phyloP scores from a whole-genome alignment of 2,329 filamentous ascomycete genomes.

The Eutypella sp. region DNA sequence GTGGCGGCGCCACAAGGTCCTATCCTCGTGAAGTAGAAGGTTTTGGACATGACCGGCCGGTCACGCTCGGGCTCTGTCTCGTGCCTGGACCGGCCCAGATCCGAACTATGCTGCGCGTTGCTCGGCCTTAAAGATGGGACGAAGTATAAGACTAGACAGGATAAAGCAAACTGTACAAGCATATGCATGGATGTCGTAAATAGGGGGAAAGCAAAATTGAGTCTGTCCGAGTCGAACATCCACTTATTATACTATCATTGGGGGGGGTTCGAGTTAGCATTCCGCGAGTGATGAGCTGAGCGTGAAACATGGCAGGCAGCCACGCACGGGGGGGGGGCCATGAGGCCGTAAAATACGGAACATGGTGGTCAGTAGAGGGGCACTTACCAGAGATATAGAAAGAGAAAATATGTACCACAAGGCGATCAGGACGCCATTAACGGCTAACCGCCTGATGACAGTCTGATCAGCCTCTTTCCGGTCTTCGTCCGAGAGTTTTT shows the following conservation, averaged over 20 bases:
- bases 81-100: slow-evolving; percentile 46
- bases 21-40: slow-evolving; percentile 89
- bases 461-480: slow-evolving; percentile 70
- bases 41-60: slow-evolving; percentile 72
- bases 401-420: slow-evolving; percentile 91
- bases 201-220: slow-evolving; percentile 90
- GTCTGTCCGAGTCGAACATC: slow-evolving; percentile 87
- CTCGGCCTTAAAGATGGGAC: slow-evolving; percentile 76
- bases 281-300: slow-evolving; percentile 5
- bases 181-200: slow-evolving; percentile 96
- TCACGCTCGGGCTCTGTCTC: slow-evolving; percentile 49
- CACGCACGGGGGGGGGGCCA: too few relatives aligned
- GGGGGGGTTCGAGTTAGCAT: slow-evolving; percentile 18
- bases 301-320: background rate
- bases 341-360: background rate
- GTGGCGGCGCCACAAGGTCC: slow-evolving; percentile 90
- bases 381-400: slow-evolving; percentile 79
- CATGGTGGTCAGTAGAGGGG: background rate
- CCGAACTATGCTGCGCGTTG: slow-evolving; percentile 39
- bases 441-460: slow-evolving; percentile 61
- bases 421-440: slow-evolving; percentile 77
- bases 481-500: slow-evolving; percentile 64
- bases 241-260: slow-evolving; percentile 97
- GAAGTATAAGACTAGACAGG: slow-evolving; percentile 72
- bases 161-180: slow-evolving; percentile 84